These are phyloP conservation scores for Mortierella claussenii DNA, from an alignment of 192 early-diverging fungal genomes.

Conservation along the genomic window DNA sequence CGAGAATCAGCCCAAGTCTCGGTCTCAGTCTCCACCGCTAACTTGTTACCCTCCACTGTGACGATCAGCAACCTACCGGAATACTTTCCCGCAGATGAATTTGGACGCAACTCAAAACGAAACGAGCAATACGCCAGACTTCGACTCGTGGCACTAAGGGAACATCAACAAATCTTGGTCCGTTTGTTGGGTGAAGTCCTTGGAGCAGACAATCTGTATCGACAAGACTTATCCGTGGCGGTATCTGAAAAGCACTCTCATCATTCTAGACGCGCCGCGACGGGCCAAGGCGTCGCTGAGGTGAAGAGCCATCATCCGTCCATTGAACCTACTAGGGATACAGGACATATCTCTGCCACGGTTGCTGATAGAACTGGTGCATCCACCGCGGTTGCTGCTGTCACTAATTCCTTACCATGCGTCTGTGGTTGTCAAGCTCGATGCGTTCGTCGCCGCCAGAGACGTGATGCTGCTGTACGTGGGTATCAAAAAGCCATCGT, in stretches of 20 bases:
- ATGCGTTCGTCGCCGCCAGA: neutral
- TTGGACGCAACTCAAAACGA: constrained; percentile 9
- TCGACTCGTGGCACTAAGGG: constrained; percentile 16
- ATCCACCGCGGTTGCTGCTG: neutral
- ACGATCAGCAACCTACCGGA: constrained; percentile 8
- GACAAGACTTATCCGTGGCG: neutral
- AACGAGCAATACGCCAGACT: constrained; percentile 19
- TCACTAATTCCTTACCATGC: neutral
- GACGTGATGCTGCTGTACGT: neutral
- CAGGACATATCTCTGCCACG: neutral
- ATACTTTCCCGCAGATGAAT: constrained; percentile 3
- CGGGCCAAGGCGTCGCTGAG: too few relatives aligned
- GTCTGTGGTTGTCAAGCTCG: constrained; percentile 1
- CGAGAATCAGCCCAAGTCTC: neutral
- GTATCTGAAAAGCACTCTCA: neutral
- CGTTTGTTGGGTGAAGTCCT: constrained; percentile 7
- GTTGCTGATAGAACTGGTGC: neutral
- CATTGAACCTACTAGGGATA: too few relatives aligned
- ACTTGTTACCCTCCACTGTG: constrained; percentile 6
- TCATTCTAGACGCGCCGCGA: neutral
- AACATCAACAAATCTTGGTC: constrained; percentile 22
- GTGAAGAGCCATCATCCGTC: too few relatives aligned
- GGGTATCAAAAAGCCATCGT: constrained; percentile 15
- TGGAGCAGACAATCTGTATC: constrained; percentile 5
- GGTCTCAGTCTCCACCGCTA: too few relatives aligned